These are phyloP conservation scores for Aphanocladium album DNA, from an alignment of 2,329 filamentous ascomycete genomes.

Conservation along the genomic window DNA sequence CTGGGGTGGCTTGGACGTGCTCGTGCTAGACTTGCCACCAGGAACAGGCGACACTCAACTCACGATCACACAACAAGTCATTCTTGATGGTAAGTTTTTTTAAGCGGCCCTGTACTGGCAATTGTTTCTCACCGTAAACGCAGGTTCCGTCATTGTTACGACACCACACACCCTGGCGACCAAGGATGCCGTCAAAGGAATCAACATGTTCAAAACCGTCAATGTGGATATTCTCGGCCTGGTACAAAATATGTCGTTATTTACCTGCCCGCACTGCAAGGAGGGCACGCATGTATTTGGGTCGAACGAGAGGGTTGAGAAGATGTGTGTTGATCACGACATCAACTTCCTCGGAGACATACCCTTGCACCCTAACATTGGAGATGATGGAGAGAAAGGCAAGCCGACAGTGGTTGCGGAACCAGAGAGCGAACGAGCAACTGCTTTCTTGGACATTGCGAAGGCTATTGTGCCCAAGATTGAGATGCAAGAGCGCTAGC, in stretches of 20 bases:
- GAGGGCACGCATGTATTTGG: slow-evolving; percentile 74
- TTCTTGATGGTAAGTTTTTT: slow-evolving; percentile 65
- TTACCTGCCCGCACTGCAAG: slow-evolving; percentile 72
- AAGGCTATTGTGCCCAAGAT: slow-evolving; percentile 46
- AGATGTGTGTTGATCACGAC: slow-evolving; percentile 64
- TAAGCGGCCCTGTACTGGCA: not conserved
- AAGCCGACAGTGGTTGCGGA: slow-evolving; percentile 88
- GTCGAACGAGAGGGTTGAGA: slow-evolving; percentile 56
- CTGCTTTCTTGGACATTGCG: slow-evolving; percentile 68
- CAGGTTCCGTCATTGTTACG: slow-evolving; percentile 78
- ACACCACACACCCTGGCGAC: slow-evolving; percentile 92
- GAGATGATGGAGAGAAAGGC: slow-evolving; percentile 79
- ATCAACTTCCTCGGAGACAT: slow-evolving; percentile 85
- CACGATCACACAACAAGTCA: slow-evolving; percentile 91
- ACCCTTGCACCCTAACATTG: slow-evolving; percentile 80
- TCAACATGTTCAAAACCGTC: slow-evolving; percentile 88
- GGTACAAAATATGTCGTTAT: slow-evolving; percentile 88
- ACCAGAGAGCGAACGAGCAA: slow-evolving; percentile 67
- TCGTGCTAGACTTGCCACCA: slow-evolving; percentile 87
- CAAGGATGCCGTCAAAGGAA: slow-evolving; percentile 85
- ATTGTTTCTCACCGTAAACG: not conserved
- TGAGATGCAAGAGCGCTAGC: slow-evolving; percentile 20
- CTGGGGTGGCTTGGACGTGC: slow-evolving; percentile 82
- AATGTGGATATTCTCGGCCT: slow-evolving; percentile 77
- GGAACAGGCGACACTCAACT: slow-evolving; percentile 95